Base-by-base conservation (phyloP, 2,329 filamentous ascomycete genomes). In the Aspergillus sp. region DNA sequence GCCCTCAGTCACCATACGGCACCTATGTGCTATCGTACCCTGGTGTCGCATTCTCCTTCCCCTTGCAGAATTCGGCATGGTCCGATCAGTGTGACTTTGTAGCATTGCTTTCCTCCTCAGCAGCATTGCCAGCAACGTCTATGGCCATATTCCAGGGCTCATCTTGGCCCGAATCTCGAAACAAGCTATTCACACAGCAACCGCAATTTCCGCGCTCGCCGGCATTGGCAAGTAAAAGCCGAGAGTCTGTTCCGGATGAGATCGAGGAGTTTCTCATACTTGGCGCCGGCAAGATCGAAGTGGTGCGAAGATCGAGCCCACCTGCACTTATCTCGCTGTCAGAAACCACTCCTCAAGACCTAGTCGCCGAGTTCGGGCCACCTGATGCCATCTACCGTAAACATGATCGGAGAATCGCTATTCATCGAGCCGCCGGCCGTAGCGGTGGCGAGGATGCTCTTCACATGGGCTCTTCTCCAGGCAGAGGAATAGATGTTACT, bases 301-400 rank as follows among this genome's bases (percentile, higher is more conserved):
- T 97, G 2, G 81, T 90, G 53, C 88, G 92, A 62, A 88, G 90
- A 64, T 87, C 87, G 4, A 87, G 80, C 44, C 82, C 83, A 32
- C 84, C 86, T 0, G 86, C 92, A 59, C 88, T 85, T 79, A 89
- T 99, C 57, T 82, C 82, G 2, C 81, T 99, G 0, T 92, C 92
- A 49, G 88, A 95, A 71, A 98, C 94, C 0, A 96, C 91, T 1
- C 91, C 92, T 0, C 95, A 99, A 77, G 92, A 98, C 67, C 80
- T 99, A 2, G 86, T 98, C 19, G 89, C 91, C 60, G 93, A 96
- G 70, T 84, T 99, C 7, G 95, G 95, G 0, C 92, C 95, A 5
- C 95, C 95, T 1, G 94, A 97, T 73, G 91, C 93, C 19, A 96
- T 96, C 48, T 97, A 97, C 76, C 87, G 90, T 64, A 96, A 96